Evolutionary conservation across 2,329 filamentous ascomycete species (phyloP).

Genomic region (Claviceps pazoutovae): DNA sequence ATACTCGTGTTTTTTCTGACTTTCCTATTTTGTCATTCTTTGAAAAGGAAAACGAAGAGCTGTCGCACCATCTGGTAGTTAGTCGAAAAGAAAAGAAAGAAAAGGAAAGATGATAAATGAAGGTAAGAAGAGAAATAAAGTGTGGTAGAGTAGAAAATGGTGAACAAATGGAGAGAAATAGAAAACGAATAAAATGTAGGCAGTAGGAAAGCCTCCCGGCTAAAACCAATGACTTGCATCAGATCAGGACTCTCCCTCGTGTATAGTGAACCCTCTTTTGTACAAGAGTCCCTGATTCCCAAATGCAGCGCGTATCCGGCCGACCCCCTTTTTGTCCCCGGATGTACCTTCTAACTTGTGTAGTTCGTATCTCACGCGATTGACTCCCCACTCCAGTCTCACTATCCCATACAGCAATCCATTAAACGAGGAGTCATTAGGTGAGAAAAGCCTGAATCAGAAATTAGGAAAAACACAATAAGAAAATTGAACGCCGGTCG

Average conservation of each 20-base stretch:
- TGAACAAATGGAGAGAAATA: background rate
- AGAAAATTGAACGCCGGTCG: background rate
- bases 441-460: background rate
- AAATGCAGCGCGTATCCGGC: background rate
- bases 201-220: background rate
- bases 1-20: no score
- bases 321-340: background rate
- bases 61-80: no score
- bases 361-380: background rate
- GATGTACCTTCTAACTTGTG: background rate
- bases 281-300: background rate
- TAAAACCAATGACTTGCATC: background rate
- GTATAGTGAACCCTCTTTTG: background rate
- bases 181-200: background rate
- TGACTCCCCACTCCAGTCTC: background rate
- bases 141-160: background rate
- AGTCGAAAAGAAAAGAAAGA: background rate
- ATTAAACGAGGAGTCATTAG: background rate
- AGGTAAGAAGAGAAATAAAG: background rate
- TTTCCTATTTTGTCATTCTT: no score
- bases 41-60: no score
- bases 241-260: background rate
- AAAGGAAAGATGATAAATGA: background rate
- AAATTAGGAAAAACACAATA: no score
- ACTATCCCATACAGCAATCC: background rate